Evolutionary conservation across 345 rosid genomes (phyloP), one percentile per base, ranked within the genome.

Genomic region (Dimocarpus longan): DNA sequence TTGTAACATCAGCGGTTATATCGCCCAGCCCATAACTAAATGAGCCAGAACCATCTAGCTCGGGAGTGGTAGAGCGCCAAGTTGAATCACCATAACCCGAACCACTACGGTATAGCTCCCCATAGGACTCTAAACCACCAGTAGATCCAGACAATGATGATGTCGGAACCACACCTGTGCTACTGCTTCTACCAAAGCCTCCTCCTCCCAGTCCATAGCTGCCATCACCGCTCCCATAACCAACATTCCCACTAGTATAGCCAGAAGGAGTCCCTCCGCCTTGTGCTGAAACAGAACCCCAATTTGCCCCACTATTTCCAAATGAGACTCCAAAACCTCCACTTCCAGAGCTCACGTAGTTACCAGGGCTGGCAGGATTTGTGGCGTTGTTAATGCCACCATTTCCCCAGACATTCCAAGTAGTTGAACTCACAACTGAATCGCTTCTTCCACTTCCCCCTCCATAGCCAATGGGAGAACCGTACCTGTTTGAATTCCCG

Each of bases 371-470:
- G 65, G 87, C 84, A 65, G 87, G 84, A 78, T 86, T 85, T n/a
- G 84, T 19, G 21, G 78, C 83, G 81, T 69, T 79, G 70, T 66
- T 82, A 60, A 88, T 85, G 70, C 90, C 82, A 67, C 93, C 91
- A 86, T 85, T 92, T 86, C 95, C 98, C 98, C 98, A 94, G 65
- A 93, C 87, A 83, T 88, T 92, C 68, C 94, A 84, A 75, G 86
- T 75, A 76, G 82, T 78, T 60, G 91, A 82, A 84, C 88, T 90
- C 76, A 91, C 85, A 81, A 84, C 84, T 71, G 95, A 85, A 76
- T 89, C 88, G 42, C 78, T 89, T 74, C 94, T 90, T 78, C 93
- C 87, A 74, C 74, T 80, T 59, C 87, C 89, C 0, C 70, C 83
- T 26, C 82, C 83, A 80, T 85, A 90, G 43, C 97, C 95, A 24